phyloP scores from a whole-genome alignment of 1,139 yeast species.

The Suhomyces terraborum region DNA sequence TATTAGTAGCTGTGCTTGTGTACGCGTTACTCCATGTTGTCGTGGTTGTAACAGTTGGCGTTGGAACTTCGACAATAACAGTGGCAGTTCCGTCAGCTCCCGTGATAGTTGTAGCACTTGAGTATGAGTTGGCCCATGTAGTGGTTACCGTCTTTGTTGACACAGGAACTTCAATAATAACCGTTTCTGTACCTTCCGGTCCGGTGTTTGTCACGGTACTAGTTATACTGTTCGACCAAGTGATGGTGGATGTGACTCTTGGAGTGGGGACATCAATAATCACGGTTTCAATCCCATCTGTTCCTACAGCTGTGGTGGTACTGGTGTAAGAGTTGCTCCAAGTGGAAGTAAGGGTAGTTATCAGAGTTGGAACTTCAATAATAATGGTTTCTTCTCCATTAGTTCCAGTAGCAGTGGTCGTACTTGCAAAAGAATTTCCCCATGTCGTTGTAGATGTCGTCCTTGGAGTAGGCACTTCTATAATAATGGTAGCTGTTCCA shows the following conservation, averaged over 20 bases:
- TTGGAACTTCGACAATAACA: conserved; percentile 17
- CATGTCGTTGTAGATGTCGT: conserved; percentile 17
- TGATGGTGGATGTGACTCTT: not conserved
- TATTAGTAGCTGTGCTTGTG: conserved; percentile 3
- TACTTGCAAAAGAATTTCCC: conserved; percentile 11
- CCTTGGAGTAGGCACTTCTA: conserved; percentile 22
- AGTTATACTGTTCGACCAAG: too few species aligned
- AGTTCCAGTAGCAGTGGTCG: conserved; percentile 13
- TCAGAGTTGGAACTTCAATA: conserved; percentile 21
- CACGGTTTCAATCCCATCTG: conserved; percentile 18
- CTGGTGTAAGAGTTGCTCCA: conserved; percentile 10
- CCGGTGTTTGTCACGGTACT: conserved; percentile 8
- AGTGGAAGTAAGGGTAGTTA: conserved; percentile 12
- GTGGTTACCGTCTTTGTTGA: conserved; percentile 16
- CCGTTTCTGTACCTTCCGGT: conserved; percentile 19
- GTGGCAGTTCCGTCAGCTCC: conserved; percentile 19
- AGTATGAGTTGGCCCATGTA: conserved; percentile 8
- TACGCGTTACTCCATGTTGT: conserved; percentile 9
- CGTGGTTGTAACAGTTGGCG: conserved; percentile 8
- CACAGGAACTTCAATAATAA: conserved; percentile 20
- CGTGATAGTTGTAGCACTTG: conserved; percentile 13
- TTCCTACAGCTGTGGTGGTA: conserved; percentile 15
- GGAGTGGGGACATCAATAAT: conserved; percentile 20
- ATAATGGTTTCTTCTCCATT: conserved; percentile 20
- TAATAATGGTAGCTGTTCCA: conserved; percentile 20